Percentiles rank a stretch among this genome's conserved stretches.
These are phyloP conservation scores for Sicyos edulis DNA, from an alignment of 306 rosid genomes.

Conservation along the genomic window DNA sequence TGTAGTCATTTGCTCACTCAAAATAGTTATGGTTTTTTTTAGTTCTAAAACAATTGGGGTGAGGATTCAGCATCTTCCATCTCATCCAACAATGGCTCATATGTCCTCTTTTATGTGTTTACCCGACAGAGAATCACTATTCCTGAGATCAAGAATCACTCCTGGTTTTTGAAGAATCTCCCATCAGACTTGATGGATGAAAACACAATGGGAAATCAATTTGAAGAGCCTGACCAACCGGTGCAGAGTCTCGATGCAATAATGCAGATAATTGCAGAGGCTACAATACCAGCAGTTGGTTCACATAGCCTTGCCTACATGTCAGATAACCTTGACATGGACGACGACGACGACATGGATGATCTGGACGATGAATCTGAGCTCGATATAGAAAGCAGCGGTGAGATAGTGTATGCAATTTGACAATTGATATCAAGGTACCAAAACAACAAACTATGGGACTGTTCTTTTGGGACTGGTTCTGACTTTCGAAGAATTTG, in stretches of 20 bases:
- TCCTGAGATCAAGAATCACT: constrained; percentile 68
- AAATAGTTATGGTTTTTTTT: background rate
- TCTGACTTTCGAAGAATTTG: constrained; percentile 11
- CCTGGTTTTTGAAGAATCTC: constrained; percentile 80
- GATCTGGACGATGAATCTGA: constrained; percentile 71
- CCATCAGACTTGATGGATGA: constrained; percentile 76
- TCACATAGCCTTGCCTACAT: constrained; percentile 35
- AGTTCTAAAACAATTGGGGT: too few species aligned
- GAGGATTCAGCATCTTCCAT: too few species aligned
- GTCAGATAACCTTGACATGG: constrained; percentile 50
- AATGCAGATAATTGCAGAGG: constrained; percentile 93
- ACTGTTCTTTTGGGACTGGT: background rate
- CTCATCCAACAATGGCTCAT: background rate
- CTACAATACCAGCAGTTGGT: constrained; percentile 78
- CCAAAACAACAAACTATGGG: background rate
- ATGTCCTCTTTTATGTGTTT: background rate
- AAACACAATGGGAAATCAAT: constrained; percentile 50
- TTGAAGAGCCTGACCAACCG: constrained; percentile 82
- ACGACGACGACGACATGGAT: constrained; percentile 62
- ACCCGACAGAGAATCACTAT: constrained; percentile 71
- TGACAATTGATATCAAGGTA: constrained; percentile 20
- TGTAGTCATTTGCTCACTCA: background rate
- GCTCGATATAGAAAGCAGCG: constrained; percentile 87
- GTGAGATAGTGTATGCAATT: constrained; percentile 85
- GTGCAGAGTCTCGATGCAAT: constrained; percentile 69